A percentile compares a stretch with the other conserved stretches of the same genome.
Conservation (phyloP, 2,329 filamentous ascomycete genomes). For the Clonostachys solani region DNA sequence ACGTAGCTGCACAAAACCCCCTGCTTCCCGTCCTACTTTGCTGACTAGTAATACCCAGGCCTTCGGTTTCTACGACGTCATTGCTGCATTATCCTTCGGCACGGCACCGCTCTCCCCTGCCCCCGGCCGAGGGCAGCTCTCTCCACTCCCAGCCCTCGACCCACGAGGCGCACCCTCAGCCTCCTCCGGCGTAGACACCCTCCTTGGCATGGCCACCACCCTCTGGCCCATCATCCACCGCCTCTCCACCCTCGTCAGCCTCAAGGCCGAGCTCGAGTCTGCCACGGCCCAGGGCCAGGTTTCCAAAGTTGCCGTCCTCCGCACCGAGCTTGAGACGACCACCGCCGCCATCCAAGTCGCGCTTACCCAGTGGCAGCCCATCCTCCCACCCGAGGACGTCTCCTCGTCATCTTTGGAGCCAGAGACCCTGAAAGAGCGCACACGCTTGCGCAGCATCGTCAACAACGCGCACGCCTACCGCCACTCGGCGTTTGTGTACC, state of each 20-base stretch:
- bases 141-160: slow-evolving; percentile 41
- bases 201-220: slow-evolving; percentile 58
- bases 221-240: slow-evolving; percentile 61
- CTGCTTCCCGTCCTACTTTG: background rate
- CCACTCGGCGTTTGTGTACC: slow-evolving; percentile 53
- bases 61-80: slow-evolving; percentile 63
- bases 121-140: slow-evolving; percentile 38
- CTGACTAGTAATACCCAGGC: slow-evolving; percentile 31
- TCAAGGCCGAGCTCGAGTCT: slow-evolving; percentile 46
- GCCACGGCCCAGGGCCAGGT: slow-evolving; percentile 34
- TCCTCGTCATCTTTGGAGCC: background rate
- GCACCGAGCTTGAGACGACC: slow-evolving; percentile 44
- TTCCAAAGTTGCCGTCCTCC: slow-evolving; percentile 40
- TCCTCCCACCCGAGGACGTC: slow-evolving; percentile 29
- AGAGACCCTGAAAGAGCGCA: slow-evolving; percentile 4
- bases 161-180: slow-evolving; percentile 38
- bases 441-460: slow-evolving; percentile 46
- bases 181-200: slow-evolving; percentile 48
- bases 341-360: slow-evolving; percentile 51
- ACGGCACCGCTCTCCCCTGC: slow-evolving; percentile 50
- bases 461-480: slow-evolving; percentile 58
- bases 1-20: slow-evolving; percentile 8
- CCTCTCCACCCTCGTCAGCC: slow-evolving; percentile 47
- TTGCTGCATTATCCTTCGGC: slow-evolving; percentile 57
- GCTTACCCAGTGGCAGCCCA: slow-evolving; percentile 51